Conservation (phyloP, 1,284 basidiomycete genomes). For the Ceratorhiza oryzae-sativae region DNA sequence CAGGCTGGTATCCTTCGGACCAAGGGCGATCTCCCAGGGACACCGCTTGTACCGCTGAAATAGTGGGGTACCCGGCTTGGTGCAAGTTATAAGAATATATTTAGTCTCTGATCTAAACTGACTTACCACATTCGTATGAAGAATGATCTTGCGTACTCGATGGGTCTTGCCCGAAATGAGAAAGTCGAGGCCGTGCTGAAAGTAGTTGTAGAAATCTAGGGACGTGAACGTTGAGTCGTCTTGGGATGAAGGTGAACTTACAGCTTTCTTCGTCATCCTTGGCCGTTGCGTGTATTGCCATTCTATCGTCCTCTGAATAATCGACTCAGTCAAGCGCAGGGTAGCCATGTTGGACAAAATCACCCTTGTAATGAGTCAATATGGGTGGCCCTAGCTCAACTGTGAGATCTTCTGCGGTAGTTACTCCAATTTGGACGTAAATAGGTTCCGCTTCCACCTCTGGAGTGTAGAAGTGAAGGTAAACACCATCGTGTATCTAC, state of each 20-base stretch:
- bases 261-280: constrained; percentile 49
- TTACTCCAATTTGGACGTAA: constrained; percentile 75
- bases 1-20: constrained; percentile 71
- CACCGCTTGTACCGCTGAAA: constrained; percentile 91
- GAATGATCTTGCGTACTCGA: constrained; percentile 80
- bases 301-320: constrained; percentile 74
- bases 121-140: constrained; percentile 85
- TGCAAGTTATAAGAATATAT: background rate
- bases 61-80: constrained; percentile 81
- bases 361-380: constrained; percentile 73
- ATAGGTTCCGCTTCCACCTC: constrained; percentile 53
- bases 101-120: background rate
- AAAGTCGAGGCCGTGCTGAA: constrained; percentile 84
- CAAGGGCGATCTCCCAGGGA: constrained; percentile 81
- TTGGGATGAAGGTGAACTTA: constrained; percentile 38
- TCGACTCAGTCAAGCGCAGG: background rate
- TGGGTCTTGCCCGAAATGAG: constrained; percentile 71
- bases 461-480: constrained; percentile 63
- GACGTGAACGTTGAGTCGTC: constrained; percentile 22
- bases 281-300: constrained; percentile 73
- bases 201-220: constrained; percentile 90
- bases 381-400: constrained; percentile 80
- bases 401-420: constrained; percentile 80
- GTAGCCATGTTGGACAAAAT: background rate
- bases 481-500: constrained; percentile 76